Evolutionary conservation across 2,329 filamentous ascomycete genomes (phyloP).

Genomic region (Fusarium nodosum): DNA sequence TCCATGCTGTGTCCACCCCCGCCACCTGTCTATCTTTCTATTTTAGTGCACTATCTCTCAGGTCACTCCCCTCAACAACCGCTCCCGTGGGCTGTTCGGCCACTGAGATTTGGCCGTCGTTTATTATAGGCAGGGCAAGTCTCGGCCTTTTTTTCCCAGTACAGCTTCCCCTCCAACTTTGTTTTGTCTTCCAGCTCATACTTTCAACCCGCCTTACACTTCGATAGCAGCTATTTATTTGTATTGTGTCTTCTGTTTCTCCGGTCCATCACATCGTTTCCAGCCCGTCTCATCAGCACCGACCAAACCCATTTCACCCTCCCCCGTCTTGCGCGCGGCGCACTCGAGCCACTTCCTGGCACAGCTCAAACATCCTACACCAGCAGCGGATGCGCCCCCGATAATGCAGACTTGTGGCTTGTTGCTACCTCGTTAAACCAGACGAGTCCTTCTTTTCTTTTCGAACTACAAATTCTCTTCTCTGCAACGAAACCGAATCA

Average conservation of each 20-base stretch:
- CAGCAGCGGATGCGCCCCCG: slow-evolving; percentile 42
- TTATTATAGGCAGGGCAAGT: slow-evolving; percentile 19
- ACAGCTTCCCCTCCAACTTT: slow-evolving; percentile 33
- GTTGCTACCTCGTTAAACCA: slow-evolving; percentile 52
- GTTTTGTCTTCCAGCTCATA: slow-evolving; percentile 35
- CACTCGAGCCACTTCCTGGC: slow-evolving; percentile 39
- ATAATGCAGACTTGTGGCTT: slow-evolving; percentile 52
- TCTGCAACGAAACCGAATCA: slow-evolving; percentile 42
- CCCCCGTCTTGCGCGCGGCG: slow-evolving; percentile 25
- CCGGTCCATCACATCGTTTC: slow-evolving; percentile 6
- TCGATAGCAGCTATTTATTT: neutral
- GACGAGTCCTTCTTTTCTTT: slow-evolving; percentile 46
- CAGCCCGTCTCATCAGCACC: slow-evolving; percentile 3
- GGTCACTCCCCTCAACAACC: slow-evolving; percentile 38
- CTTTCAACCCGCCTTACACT: slow-evolving; percentile 1
- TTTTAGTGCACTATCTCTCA: slow-evolving; percentile 34
- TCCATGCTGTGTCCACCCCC: slow-evolving; percentile 50
- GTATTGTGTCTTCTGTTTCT: neutral
- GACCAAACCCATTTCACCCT: slow-evolving; percentile 15
- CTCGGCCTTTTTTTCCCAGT: slow-evolving; percentile 39
- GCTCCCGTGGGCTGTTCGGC: slow-evolving; percentile 34
- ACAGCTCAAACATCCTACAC: slow-evolving; percentile 24
- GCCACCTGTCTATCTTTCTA: slow-evolving; percentile 48
- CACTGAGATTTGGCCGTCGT: slow-evolving; percentile 36
- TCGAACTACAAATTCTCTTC: slow-evolving; percentile 8